Conservation (phyloP, 1,284 basidiomycete species). For the Pyrrhoderma lamaoense region DNA sequence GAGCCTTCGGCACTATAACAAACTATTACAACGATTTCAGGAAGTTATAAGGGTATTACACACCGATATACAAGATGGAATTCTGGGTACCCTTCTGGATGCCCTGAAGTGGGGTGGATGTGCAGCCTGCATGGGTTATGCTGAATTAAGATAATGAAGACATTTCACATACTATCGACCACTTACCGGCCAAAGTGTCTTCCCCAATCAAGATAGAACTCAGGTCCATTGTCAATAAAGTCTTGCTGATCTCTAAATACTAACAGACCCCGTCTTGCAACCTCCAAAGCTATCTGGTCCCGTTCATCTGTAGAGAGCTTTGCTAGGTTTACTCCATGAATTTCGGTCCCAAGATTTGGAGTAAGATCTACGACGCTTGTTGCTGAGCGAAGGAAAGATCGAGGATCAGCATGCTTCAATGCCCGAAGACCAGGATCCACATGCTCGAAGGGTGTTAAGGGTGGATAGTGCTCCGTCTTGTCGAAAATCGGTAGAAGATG, state of each 20-base stretch:
- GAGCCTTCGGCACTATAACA: constrained; percentile 48
- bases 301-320: constrained; percentile 46
- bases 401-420: constrained; percentile 44
- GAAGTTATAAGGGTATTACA: constrained; percentile 11
- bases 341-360: constrained; percentile 52
- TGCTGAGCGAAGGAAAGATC: constrained; percentile 37
- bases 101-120: constrained; percentile 47
- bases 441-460: constrained; percentile 69
- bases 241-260: constrained; percentile 58
- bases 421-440: constrained; percentile 45
- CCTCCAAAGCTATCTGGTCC: constrained; percentile 54
- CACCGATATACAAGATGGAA: constrained; percentile 58
- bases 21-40: not conserved
- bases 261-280: constrained; percentile 53
- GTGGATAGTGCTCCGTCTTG: constrained; percentile 51
- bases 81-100: constrained; percentile 42
- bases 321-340: constrained; percentile 52
- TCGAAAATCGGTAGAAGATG: constrained; percentile 58
- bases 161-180: not conserved
- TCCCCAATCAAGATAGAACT: constrained; percentile 67
- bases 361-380: constrained; percentile 37
- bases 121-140: constrained; percentile 32
- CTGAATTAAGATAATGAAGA: not conserved
- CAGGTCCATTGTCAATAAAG: constrained; percentile 48
- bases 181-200: constrained; percentile 53